These are phyloP conservation scores for Prunus dulcis DNA, from an alignment of 306 rosid species.

Conservation along the genomic window DNA sequence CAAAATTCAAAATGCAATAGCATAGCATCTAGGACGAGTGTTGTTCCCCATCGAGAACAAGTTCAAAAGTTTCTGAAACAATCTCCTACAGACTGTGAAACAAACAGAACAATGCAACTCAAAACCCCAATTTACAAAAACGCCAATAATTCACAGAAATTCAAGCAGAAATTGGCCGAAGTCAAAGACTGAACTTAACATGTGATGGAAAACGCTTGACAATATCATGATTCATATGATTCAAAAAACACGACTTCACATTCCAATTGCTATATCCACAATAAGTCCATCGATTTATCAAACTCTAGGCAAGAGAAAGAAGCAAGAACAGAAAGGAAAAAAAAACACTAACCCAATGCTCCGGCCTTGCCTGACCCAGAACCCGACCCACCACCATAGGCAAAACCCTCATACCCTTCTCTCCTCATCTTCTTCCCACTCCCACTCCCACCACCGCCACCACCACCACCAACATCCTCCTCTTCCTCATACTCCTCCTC, in stretches of 20 bases:
- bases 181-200: not conserved
- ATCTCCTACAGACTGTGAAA: not conserved
- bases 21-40: not conserved
- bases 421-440: conserved; percentile 75
- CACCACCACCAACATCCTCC: conserved; percentile 45
- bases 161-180: not conserved
- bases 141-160: not conserved
- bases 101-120: not conserved
- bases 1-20: not conserved
- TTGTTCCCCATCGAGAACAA: not conserved
- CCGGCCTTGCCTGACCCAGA: conserved; percentile 59
- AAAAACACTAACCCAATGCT: conserved; percentile 54
- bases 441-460: conserved; percentile 32
- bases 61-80: not conserved
- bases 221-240: not conserved
- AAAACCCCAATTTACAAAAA: not conserved
- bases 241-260: not conserved
- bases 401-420: conserved; percentile 64
- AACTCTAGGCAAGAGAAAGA: not conserved
- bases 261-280: not conserved
- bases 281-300: not conserved
- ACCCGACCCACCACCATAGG: conserved; percentile 42
- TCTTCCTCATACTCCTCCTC: conserved; percentile 85
- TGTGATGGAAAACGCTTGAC: not conserved
- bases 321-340: not conserved